Evolutionary conservation across 768 basidiomycete species (phyloP), one percentile per base, ranked within the genome.

Genomic region (Leccinum obscurum): DNA sequence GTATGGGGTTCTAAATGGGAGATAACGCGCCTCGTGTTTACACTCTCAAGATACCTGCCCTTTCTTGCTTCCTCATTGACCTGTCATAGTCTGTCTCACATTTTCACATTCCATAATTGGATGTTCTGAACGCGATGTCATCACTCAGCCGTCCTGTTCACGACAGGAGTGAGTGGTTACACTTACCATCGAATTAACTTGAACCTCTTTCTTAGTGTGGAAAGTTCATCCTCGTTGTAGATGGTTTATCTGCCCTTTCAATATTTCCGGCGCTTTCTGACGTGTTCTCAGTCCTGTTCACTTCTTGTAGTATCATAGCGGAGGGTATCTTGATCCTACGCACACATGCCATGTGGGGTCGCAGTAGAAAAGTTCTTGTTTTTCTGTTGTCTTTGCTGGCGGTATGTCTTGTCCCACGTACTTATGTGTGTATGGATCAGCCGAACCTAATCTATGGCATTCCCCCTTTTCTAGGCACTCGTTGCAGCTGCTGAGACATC

Each of bases 331-430:
- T 32, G 30, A 32, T 32, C 30, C 52, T 71, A 2, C 70, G 69
- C 32, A 71, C 70, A 15, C 71, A 67, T n/a, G 68, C 69, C n/a
- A 48, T 70, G 53, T 70, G 69, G 65, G 61, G 59, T 56, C 65
- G 63, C 26, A 71, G 53, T 28, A 59, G 34, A 55, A 65, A 32
- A 11, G 46, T 67, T 2, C 62, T 70, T 1, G 2, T 52, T 14
- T 51, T 69, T 26, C 60, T 71, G 17, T 26, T 72, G n/a, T 22
- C 55, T 35, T 41, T 70, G 49, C 61, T 58, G 2, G 70, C 0
- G 39, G 68, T 64, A 6, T 57, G 66, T 57, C 35, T 14, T 44
- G 28, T 52, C 49, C 34, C 34, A 34, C 34, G 1, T 32, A 2
- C 22, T 22, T 22, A 13, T 11, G 34, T 11, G 34, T 7, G 13